Evolutionary conservation across 1,284 basidiomycete species (phyloP), one percentile per base, ranked within the genome.

Genomic region (Naganishia sp.): DNA sequence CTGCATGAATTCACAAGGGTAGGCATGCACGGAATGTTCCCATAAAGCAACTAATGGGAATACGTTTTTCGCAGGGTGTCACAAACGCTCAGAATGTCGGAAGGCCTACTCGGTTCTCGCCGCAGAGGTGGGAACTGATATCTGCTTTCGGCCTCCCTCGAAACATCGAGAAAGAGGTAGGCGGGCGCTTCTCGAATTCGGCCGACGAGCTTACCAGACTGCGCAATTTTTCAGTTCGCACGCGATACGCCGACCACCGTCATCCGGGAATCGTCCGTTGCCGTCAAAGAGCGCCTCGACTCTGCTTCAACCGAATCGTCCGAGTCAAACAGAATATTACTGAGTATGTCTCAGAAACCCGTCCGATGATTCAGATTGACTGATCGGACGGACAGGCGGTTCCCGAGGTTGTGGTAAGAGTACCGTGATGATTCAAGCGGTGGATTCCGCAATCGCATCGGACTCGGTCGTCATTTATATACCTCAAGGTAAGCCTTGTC

Each of bases 391-490:
- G 10, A 16, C 11, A 92, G 90, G 86, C 69, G 94, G 94, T n/a
- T 77, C 83, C 2, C 70, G 84, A 7, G 94, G 94, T 1, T 86
- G 85, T 64, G 94, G 94, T 31, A 97, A 97, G 81, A 91, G 88
- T 65, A 87, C 86, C 69, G 79, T 92, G 23, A 81, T 97, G 25
- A 80, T 95, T 2, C 94, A 98, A 76, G 84, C 88, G 0, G 86
- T 91, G 0, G 84, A 90, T 39, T 88, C 93, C 70, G 88, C 88
- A 16, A 74, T 86, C 25, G 82, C 85, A 15, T 84, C 86, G 33
- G 85, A 85, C 16, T 96, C 90, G 90, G 83, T 95, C 45, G 90
- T 94, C 31, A 79, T 96, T 52, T 97, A 95, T 77, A 84, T 93
- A n/a, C 92, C 94, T 2, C 82, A 87, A 79, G 86, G 90, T 90